Evolutionary conservation across 225 moss, liverwort and hornwort species (phyloP), one percentile per base, ranked within the genome.

Genomic region (Takakia lepidozioides): DNA sequence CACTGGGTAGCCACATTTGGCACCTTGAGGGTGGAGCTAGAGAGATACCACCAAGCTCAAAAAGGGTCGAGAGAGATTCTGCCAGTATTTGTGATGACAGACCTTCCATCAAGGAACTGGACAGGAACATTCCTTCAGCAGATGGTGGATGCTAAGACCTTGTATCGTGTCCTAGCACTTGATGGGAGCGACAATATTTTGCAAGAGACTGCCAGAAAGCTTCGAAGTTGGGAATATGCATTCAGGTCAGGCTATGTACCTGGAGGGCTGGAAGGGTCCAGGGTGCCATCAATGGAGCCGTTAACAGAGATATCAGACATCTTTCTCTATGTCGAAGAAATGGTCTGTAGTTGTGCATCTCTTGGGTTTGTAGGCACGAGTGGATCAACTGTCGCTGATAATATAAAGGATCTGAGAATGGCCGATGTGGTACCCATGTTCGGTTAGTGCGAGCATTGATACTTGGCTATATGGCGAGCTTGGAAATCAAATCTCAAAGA

Each of bases 281-380:
- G n/a, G n/a, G n/a, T n/a, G n/a, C n/a, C n/a, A n/a, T n/a, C n/a
- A n/a, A n/a, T n/a, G n/a, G n/a, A n/a, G n/a, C n/a, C n/a, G n/a
- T n/a, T n/a, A n/a, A n/a, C n/a, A n/a, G n/a, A n/a, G n/a, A 38
- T 61, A 27, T 23, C 44, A 20, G 46, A 46, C 15, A 42, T 77
- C 2, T 30, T 63, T 46, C 49, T 77, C 29, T 65, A 65, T 29
- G 62, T 82, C 42, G 72, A 82, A 36, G 81, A 77, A 54, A 57
- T 67, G 15, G 63, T 77, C 1, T 82, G 82, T 29, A 67, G 66
- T 56, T 82, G 77, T 48, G 82, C 77, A 1, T 29, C n/a, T 15
- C 72, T 73, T 47, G 82, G 82, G 35, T 82, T 77, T 48, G 57
- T 19, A 20, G 69, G 76, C 63, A 76, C 76, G 20, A 59, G 27